Conservation (phyloP, 441 rosid genomes). For the Aquilaria agallochum region DNA sequence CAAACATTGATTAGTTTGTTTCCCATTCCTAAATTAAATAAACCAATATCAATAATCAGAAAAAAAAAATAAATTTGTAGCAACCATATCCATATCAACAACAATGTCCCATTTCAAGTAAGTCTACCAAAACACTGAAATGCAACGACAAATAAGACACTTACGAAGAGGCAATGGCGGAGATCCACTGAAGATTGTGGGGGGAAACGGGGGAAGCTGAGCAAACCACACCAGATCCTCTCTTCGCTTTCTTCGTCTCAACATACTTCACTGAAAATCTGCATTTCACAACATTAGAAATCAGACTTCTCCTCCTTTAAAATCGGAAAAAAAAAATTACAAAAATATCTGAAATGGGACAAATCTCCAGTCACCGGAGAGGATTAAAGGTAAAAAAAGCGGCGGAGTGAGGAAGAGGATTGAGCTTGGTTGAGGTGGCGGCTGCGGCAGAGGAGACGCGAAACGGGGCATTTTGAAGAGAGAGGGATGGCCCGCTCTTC, state of each 20-base stretch:
- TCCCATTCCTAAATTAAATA: not conserved
- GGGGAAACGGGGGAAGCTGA: slow-evolving; percentile 45
- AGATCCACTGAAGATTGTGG: slow-evolving; percentile 69
- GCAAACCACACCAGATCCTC: slow-evolving; percentile 58
- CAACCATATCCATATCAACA: not conserved
- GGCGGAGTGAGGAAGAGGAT: slow-evolving; percentile 19
- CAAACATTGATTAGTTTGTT: not conserved
- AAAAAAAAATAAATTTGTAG: not conserved
- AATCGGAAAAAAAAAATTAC: not conserved
- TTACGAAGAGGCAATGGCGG: slow-evolving; percentile 61
- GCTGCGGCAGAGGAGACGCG: not conserved
- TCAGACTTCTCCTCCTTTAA: not conserved
- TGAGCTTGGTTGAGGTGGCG: slow-evolving; percentile 6
- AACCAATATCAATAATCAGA: too few species aligned
- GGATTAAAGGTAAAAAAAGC: slow-evolving; percentile 38
- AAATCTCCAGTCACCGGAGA: slow-evolving; percentile 32
- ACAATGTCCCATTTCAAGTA: not conserved
- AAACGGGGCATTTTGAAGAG: slow-evolving; percentile 16
- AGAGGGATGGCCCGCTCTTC: slow-evolving; percentile 13
- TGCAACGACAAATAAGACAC: slow-evolving; percentile 8
- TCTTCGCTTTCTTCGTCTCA: slow-evolving; percentile 30
- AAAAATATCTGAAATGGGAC: not conserved
- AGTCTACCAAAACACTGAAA: not conserved
- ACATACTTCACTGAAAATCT: slow-evolving; percentile 36
- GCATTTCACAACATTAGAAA: slow-evolving; percentile 5